A percentile compares a stretch with the other conserved stretches of the same genome.
Conservation (phyloP, 352 stramenopile genomes). For the Globisporangium okanoganense region DNA sequence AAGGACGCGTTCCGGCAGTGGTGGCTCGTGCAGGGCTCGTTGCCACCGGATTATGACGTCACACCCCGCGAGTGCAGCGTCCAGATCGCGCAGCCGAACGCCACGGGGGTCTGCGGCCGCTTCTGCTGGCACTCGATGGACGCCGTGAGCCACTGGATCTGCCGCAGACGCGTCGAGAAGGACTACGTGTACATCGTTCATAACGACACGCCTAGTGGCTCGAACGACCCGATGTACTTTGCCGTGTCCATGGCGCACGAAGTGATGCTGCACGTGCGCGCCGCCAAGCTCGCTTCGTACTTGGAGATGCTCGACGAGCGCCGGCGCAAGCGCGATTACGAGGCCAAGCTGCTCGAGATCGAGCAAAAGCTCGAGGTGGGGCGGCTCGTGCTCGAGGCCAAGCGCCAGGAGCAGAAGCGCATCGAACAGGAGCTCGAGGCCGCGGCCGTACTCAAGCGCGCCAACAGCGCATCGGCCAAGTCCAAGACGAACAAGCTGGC, state of each 20-base stretch:
- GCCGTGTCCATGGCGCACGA: constrained; percentile 52
- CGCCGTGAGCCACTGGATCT: constrained; percentile 25
- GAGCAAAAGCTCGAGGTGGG: constrained; percentile 64
- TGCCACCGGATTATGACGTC: constrained; percentile 45
- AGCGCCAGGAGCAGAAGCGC: constrained; percentile 59
- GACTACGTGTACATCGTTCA: constrained; percentile 53
- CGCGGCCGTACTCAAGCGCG: constrained; percentile 21
- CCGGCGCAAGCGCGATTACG: constrained; percentile 41
- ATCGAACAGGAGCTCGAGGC: constrained; percentile 48
- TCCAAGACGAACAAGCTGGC: constrained; percentile 11
- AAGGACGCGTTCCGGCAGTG: constrained; percentile 51
- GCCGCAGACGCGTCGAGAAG: constrained; percentile 41
- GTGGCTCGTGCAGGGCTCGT: constrained; percentile 19
- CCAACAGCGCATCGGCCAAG: constrained; percentile 7
- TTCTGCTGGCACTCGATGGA: constrained; percentile 66
- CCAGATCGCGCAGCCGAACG: constrained; percentile 47
- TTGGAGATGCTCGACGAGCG: constrained; percentile 39
- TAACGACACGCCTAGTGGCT: constrained; percentile 36
- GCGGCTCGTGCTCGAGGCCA: constrained; percentile 47
- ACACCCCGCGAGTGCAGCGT: constrained; percentile 46
- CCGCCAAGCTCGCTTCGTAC: constrained; percentile 37
- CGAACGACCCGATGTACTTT: constrained; percentile 44
- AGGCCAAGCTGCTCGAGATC: constrained; percentile 55
- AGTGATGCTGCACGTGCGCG: constrained; percentile 39
- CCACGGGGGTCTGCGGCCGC: constrained; percentile 48